These are phyloP conservation scores for Tetrahymena elliotti DNA, from an alignment of 73 alveolate genomes.

Conservation along the genomic window DNA sequence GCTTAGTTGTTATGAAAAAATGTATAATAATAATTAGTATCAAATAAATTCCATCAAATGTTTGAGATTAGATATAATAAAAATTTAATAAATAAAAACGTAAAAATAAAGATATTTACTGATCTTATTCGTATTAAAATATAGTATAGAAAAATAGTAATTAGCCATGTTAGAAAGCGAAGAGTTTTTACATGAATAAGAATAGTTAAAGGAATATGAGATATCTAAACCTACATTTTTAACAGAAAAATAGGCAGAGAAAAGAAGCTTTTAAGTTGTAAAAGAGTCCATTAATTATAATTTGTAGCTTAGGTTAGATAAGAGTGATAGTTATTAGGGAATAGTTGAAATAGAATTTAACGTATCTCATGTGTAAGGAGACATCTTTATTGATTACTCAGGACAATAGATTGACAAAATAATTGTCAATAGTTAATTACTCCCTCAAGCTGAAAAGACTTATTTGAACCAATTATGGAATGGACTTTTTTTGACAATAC, in stretches of 20 bases:
- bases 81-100: neutral
- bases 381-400: neutral
- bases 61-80: neutral
- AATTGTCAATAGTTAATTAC: neutral
- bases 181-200: neutral
- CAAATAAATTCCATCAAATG: neutral
- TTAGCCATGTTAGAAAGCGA: neutral
- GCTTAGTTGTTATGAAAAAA: too few relatives aligned
- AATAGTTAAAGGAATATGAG: neutral
- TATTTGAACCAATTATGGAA: slow-evolving; percentile 17
- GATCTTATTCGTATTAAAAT: neutral
- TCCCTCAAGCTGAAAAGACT: neutral
- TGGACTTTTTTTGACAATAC: slow-evolving; percentile 33
- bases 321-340: neutral
- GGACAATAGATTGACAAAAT: neutral
- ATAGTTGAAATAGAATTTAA: neutral
- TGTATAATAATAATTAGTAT: too few relatives aligned
- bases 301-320: neutral
- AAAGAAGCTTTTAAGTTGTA: neutral
- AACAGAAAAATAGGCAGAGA: neutral
- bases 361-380: neutral
- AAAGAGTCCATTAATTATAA: neutral
- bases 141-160: neutral
- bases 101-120: too few relatives aligned
- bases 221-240: neutral